phyloP scores from a whole-genome alignment of 1,284 basidiomycete genomes.

The Cystobasidium sp. region DNA sequence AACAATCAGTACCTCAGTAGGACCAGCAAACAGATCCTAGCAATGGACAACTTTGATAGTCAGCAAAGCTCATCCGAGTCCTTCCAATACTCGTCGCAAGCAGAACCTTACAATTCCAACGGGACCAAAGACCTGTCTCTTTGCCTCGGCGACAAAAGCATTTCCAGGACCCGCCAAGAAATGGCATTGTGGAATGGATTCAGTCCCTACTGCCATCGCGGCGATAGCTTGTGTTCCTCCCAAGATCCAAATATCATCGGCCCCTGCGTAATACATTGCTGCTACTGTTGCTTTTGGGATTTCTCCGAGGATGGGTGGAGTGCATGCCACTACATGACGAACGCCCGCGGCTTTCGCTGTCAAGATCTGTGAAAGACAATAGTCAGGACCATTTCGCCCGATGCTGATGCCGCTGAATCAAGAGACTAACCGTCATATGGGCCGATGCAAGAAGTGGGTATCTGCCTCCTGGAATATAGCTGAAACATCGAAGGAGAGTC shows the following conservation, averaged over 20 bases:
- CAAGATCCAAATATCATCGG: constrained; percentile 47
- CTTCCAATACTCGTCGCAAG: too few species aligned
- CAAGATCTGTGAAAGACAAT: constrained; percentile 39
- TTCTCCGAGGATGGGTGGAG: constrained; percentile 53
- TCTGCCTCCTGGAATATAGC: constrained; percentile 50
- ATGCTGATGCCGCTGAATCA: not conserved
- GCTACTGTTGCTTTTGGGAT: constrained; percentile 45
- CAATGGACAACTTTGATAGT: not conserved
- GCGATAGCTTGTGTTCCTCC: constrained; percentile 59
- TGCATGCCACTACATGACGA: constrained; percentile 57
- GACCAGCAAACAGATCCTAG: constrained; percentile 57
- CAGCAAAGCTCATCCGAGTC: not conserved
- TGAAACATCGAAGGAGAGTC: not conserved
- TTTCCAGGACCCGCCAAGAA: constrained; percentile 58
- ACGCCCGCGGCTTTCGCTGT: constrained; percentile 58
- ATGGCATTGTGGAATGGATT: constrained; percentile 57
- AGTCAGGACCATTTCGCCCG: not conserved
- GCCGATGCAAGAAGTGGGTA: constrained; percentile 48
- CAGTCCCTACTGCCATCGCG: constrained; percentile 58
- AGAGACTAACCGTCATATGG: constrained; percentile 46
- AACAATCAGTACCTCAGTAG: constrained; percentile 54
- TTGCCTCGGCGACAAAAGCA: constrained; percentile 56
- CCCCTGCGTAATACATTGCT: constrained; percentile 50
- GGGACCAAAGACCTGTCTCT: constrained; percentile 55
- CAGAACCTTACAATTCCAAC: constrained; percentile 52